Base-by-base conservation (phyloP, 2,329 filamentous ascomycete species). In the Pseudogymnoascus sp. region DNA sequence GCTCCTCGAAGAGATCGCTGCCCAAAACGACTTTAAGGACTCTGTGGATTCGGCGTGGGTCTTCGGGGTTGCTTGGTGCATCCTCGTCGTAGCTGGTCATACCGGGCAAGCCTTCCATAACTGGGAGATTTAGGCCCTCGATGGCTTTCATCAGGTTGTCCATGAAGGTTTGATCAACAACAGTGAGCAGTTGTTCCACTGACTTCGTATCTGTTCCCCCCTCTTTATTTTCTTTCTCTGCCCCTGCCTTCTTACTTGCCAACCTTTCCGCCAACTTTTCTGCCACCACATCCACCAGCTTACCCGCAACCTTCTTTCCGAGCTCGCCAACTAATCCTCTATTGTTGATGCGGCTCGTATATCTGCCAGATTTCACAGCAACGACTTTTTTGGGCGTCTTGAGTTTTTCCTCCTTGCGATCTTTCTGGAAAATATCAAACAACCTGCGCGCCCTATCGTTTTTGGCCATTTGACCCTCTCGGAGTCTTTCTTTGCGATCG, bases 381-480 rank as follows among this genome's bases (percentile, higher is more conserved):
- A 33, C 45, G 4, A 31, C 45, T 7, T 55, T 55, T 55, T 33
- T 55, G 45, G 25, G 21, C 12, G 21, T 4, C 6, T 55, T 55
- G n/a, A 55, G n/a, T n/a, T 55, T 55, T 16, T 55, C 14, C n/a
- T 55, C n/a, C n/a, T 55, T 16, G 2, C 25, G 45, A 2, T 33
- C 25, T n/a, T 55, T 55, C 9, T 55, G 45, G 25, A 55, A 55
- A 33, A 55, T 55, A 18, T 55, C 45, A 33, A 55, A 55, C 45
- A 52, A 11, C 45, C 33, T 55, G 25, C 25, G 45, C 8, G 45
- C 45, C n/a, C n/a, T 55, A 6, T 55, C 45, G n/a, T 55, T 18
- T 9, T 55, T 55, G 45, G 45, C 45, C 14, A 11, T 31, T 31
- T 55, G 25, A 6, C 9, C 25, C 9, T 18, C 25, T 8, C 45